These are phyloP conservation scores for Daedaleopsis sinensis DNA, from an alignment of 768 basidiomycete species.

Conservation along the genomic window DNA sequence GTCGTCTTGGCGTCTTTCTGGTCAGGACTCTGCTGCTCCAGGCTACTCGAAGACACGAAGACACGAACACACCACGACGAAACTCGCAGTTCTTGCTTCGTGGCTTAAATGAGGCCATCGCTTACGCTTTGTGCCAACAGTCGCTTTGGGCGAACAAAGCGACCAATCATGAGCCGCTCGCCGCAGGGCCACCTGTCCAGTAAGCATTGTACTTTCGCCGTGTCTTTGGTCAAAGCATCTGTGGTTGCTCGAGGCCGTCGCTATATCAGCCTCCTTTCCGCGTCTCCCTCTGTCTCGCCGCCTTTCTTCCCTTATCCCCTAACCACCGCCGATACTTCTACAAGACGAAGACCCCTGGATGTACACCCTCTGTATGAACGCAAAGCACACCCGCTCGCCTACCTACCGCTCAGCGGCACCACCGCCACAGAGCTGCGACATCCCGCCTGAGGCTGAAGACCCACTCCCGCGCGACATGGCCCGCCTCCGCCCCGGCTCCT, in stretches of 20 bases:
- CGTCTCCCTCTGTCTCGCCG: neutral
- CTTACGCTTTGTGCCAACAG: neutral
- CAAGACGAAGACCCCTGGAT: neutral
- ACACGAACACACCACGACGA: too few relatives aligned
- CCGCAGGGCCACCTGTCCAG: neutral
- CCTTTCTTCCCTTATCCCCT: neutral
- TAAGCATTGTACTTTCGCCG: neutral
- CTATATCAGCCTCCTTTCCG: neutral
- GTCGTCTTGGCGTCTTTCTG: too few relatives aligned
- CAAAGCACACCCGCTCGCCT: neutral
- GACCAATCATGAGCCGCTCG: neutral
- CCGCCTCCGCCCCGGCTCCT: neutral
- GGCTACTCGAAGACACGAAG: too few relatives aligned
- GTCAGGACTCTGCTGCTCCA: too few relatives aligned
- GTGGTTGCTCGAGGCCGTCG: neutral
- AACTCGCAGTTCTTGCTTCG: neutral
- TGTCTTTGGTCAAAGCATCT: neutral
- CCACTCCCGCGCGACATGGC: neutral
- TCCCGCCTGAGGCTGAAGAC: neutral
- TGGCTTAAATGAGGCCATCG: neutral
- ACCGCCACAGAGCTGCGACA: neutral
- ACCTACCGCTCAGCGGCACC: neutral
- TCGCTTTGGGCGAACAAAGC: neutral
- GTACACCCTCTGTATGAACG: neutral
- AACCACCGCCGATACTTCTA: neutral